Conservation (phyloP, 345 rosid species). For the Reutealis trisperma region DNA sequence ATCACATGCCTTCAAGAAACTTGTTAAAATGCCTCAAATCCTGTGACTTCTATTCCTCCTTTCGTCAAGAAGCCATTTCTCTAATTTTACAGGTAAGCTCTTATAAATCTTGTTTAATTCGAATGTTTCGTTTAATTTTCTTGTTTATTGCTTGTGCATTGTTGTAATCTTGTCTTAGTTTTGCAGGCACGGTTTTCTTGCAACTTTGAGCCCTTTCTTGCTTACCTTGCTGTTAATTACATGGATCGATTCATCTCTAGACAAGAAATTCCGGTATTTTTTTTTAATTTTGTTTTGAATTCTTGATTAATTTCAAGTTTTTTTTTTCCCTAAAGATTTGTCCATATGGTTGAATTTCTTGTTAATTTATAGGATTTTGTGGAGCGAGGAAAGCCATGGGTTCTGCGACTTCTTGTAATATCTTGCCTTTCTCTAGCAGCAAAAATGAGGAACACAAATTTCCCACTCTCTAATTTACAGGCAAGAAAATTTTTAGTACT, state of each 20-base stretch:
- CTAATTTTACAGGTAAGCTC: conserved; percentile 38
- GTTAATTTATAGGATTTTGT: neutral
- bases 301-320: neutral
- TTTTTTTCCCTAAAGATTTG: too few relatives aligned
- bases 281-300: neutral
- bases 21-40: conserved; percentile 24
- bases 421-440: conserved; percentile 54
- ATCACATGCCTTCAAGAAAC: conserved; percentile 42
- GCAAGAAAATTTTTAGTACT: conserved; percentile 13
- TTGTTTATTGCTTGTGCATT: neutral
- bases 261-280: conserved; percentile 40
- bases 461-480: conserved; percentile 37
- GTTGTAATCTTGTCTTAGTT: neutral
- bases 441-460: conserved; percentile 42
- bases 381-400: conserved; percentile 51
- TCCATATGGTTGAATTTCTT: neutral
- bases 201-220: conserved; percentile 32
- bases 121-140: neutral
- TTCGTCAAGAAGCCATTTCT: conserved; percentile 49
- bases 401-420: conserved; percentile 35
- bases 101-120: too few relatives aligned
- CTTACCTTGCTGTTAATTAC: conserved; percentile 55
- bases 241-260: conserved; percentile 50
- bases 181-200: conserved; percentile 29
- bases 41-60: conserved; percentile 22